Evolutionary conservation across 2,329 filamentous ascomycete species (phyloP), one percentile per base, ranked within the genome.

Genomic region (Fusarium pseudograminearum): DNA sequence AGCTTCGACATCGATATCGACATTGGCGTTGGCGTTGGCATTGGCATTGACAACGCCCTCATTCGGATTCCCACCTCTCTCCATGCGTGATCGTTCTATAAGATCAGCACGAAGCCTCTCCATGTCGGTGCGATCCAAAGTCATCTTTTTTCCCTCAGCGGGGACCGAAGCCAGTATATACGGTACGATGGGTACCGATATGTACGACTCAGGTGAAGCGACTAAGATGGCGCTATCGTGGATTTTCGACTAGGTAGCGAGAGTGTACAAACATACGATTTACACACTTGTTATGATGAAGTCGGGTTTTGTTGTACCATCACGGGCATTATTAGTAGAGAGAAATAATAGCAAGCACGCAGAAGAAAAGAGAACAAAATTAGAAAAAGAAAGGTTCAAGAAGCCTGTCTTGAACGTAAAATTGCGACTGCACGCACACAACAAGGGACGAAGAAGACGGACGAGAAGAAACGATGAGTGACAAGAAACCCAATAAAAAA

Each of bases 31-130:
- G 57, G 31, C 42, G 38, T 52, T n/a, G 47, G 28, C 47, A 42
- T 52, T n/a, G 47, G 28, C 47, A 42, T 52, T 31, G 42, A 33
- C 55, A 20, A 26, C 33, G 51, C 44, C 56, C 46, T 50, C 57
- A 51, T 59, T 71, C 4, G 54, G 36, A 28, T 64, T 68, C 28
- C 61, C 69, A 16, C 65, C 67, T 36, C 76, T 69, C 50, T 79
- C 76, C 30, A 69, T 65, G 44, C 73, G 73, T 40, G 78, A 77
- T 50, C 77, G 70, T 54, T 75, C 70, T 34, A 80, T 71, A 14
- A 79, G 73, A 62, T 80, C 74, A 46, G 72, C 72, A 28, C 78
- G 72, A 50, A 80, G 69, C 59, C 73, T 74, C 58, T 80, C 78
- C 76, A 79, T 76, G 24, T 67, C 64, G 34, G 67, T 55, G 16